Evolutionary conservation across 2,329 filamentous ascomycete species (phyloP).

Genomic region (Diaporthe longicolla): DNA sequence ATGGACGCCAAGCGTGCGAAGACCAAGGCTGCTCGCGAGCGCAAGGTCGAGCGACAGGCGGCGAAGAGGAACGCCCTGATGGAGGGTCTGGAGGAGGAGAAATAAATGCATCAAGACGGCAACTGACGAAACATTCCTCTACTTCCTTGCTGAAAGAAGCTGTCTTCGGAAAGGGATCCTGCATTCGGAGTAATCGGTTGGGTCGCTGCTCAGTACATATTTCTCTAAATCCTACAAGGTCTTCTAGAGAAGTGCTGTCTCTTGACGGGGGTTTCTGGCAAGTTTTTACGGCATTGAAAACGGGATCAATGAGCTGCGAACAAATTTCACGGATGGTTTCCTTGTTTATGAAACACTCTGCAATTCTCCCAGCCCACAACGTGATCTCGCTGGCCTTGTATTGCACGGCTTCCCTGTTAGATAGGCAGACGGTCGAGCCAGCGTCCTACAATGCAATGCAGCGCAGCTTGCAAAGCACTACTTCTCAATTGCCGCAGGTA

Average conservation of each 20-base stretch:
- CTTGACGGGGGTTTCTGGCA: conserved; percentile 42
- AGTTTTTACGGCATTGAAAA: conserved; percentile 46
- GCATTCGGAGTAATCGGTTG: conserved; percentile 73
- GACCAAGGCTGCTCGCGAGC: conserved; percentile 99
- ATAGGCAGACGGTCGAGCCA: conserved; percentile 22
- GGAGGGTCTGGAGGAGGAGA: conserved; percentile 76
- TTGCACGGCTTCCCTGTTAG: conserved; percentile 17
- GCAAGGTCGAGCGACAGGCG: conserved; percentile 91
- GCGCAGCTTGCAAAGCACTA: conserved; percentile 14
- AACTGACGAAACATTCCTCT: conserved; percentile 59
- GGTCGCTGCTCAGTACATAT: conserved; percentile 57
- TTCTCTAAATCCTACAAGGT: conserved; percentile 44
- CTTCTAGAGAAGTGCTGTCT: conserved; percentile 41
- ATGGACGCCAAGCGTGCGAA: conserved; percentile 99
- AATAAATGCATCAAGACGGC: conserved; percentile 45
- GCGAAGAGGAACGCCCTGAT: conserved; percentile 91
- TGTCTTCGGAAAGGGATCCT: conserved; percentile 56
- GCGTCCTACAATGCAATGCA: conserved; percentile 19
- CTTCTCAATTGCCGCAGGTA: not conserved
- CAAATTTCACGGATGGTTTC: conserved; percentile 44
- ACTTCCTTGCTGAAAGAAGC: conserved; percentile 62
- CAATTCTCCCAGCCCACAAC: not conserved
- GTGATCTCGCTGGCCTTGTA: conserved; percentile 18
- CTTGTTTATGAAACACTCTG: conserved; percentile 32
- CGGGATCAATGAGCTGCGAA: conserved; percentile 44